Evolutionary conservation across 2,329 filamentous ascomycete genomes (phyloP), one percentile per base, ranked within the genome.

Genomic region (Sodiomyces alkalinus): DNA sequence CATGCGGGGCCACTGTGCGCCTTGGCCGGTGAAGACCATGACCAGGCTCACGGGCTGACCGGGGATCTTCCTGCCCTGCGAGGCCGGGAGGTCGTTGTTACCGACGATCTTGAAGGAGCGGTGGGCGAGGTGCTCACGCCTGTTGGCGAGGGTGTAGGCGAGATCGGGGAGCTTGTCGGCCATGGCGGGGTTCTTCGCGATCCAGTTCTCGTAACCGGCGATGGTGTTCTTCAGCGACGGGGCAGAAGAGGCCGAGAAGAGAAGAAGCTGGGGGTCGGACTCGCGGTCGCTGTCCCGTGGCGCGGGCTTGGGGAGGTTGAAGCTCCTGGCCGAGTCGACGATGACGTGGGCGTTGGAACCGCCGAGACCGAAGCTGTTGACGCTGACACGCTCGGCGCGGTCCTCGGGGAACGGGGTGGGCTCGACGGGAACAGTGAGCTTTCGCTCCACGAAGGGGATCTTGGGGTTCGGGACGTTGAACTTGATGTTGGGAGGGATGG

Each of bases 301-400:
- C 32, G 21, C 3, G 24, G 22, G 9, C 32, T 33, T 16, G 23
- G 10, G 7, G n/a, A n/a, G n/a, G 23, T 10, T 17, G 13, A 17
- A n/a, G 23, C 12, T 26, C 15, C 15, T 10, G 5, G 35, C 36
- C 8, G 38, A 40, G 5, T 43, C 40, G 19, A 43, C 9, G 23
- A 42, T 36, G 15, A 18, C 33, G 15, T 37, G 35, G 6, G 33
- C 30, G 13, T 37, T 37, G 4, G 31, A 25, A 7, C 35, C 51
- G 8, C 51, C 51, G 25, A 45, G 49, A 6, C 52, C 51, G 28
- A 53, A 55, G 26, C n/a, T 20, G 27, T 29, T 29, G 21, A 29
- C 20, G 36, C 56, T 57, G 22, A 59, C 39, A 18, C 44, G 46
- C 19, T 48, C 40, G 1, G 26, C n/a, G 3, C 40, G 29, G 10